Conservation (phyloP, 441 rosid genomes). For the Iberis amara region DNA sequence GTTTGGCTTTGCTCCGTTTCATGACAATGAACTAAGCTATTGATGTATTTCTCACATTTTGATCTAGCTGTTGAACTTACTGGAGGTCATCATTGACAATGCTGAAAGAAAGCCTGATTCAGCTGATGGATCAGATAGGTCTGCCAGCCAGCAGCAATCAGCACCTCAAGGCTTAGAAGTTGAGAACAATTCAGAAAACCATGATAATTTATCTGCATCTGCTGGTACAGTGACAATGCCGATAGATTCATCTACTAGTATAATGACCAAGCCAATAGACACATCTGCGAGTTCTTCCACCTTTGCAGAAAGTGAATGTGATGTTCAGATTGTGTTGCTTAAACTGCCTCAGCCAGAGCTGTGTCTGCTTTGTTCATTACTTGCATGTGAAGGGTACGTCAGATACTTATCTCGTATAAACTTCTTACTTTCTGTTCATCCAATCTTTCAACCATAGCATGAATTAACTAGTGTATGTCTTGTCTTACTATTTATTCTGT, state of each 20-base stretch:
- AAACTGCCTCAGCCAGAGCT: constrained; percentile 85
- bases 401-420: constrained; percentile 2
- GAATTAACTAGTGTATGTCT: neutral
- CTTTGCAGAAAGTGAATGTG: constrained; percentile 47
- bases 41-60: constrained; percentile 14
- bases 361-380: constrained; percentile 83
- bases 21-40: constrained; percentile 7
- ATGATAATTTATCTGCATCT: constrained; percentile 35
- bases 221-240: constrained; percentile 26
- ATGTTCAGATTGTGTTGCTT: constrained; percentile 50
- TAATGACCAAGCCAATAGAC: constrained; percentile 37
- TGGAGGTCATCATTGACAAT: constrained; percentile 81
- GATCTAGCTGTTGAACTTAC: constrained; percentile 78
- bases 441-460: neutral
- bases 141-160: constrained; percentile 43
- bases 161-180: constrained; percentile 43
- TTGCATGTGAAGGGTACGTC: constrained; percentile 91
- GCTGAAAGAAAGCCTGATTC: constrained; percentile 59
- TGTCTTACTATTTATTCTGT: constrained; percentile 15
- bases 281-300: constrained; percentile 43
- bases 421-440: neutral
- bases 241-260: too few species aligned
- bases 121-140: constrained; percentile 44
- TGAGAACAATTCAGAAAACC: constrained; percentile 39
- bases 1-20: constrained; percentile 8